Percentiles rank a stretch among this genome's conserved stretches.
Conservation (phyloP, 306 rosid species). For the Cucurbita moschata region DNA sequence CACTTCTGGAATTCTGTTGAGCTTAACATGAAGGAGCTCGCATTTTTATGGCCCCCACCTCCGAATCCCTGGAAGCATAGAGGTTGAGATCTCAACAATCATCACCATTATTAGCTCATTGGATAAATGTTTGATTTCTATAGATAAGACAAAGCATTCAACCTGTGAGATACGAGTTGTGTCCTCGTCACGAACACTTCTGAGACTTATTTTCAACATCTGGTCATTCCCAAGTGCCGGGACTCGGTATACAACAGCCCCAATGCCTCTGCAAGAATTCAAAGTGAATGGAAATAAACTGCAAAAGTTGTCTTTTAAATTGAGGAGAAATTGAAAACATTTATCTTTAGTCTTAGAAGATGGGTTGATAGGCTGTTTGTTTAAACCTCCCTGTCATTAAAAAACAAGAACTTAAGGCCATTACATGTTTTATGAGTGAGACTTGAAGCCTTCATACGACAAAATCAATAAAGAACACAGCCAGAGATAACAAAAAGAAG, state of each 20-base stretch:
- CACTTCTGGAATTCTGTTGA: slow-evolving; percentile 42
- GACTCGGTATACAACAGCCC: slow-evolving; percentile 63
- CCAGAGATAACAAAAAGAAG: background rate
- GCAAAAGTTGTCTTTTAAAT: background rate
- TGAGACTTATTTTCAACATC: slow-evolving; percentile 57
- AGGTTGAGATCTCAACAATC: background rate
- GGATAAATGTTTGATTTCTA: background rate
- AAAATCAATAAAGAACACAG: background rate
- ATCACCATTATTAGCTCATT: background rate
- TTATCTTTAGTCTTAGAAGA: background rate
- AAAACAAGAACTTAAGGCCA: background rate
- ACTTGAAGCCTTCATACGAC: background rate
- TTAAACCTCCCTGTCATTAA: background rate
- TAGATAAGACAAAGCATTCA: background rate
- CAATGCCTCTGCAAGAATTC: slow-evolving; percentile 46
- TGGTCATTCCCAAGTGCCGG: slow-evolving; percentile 50
- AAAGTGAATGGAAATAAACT: background rate
- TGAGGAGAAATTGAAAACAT: background rate
- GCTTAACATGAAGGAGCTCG: slow-evolving; percentile 63
- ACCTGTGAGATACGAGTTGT: slow-evolving; percentile 68
- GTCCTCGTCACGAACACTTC: slow-evolving; percentile 59
- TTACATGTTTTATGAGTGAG: background rate
- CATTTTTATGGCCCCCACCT: slow-evolving; percentile 80
- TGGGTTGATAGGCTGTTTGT: background rate
- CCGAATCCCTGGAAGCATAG: slow-evolving; percentile 41